Evolutionary conservation across 345 rosid species (phyloP).

Genomic region (Salix exigua): DNA sequence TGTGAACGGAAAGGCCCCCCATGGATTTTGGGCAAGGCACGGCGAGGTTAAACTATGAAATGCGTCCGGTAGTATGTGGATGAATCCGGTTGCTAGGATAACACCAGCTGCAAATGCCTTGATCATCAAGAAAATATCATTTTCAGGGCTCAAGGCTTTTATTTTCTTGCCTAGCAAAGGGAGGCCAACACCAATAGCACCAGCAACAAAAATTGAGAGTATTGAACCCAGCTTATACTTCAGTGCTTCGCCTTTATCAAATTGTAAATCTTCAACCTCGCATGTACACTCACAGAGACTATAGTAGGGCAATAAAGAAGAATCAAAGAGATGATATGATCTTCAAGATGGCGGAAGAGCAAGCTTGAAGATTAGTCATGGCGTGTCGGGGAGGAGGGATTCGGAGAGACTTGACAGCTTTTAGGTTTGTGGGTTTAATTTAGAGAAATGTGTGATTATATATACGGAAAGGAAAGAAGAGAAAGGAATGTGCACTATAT

Average conservation of each 20-base stretch:
- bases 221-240: no score
- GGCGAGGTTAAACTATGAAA: conserved; percentile 52
- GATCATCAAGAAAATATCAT: conserved; percentile 49
- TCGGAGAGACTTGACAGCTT: not conserved
- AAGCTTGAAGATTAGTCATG: no score
- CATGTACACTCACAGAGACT: no score
- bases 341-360: no score
- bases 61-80: conserved; percentile 64
- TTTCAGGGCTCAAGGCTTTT: conserved; percentile 42
- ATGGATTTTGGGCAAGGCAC: conserved; percentile 35
- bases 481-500: not conserved
- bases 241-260: no score
- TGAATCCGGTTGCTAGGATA: conserved; percentile 59
- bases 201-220: no score
- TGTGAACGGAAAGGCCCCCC: conserved; percentile 56
- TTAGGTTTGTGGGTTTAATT: not conserved
- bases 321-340: no score
- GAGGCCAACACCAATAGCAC: no score
- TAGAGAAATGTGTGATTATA: not conserved
- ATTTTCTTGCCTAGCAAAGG: conserved; percentile 41
- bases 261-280: no score
- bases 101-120: conserved; percentile 70
- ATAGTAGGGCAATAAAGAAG: no score
- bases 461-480: not conserved
- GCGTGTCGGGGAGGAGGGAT: no score